Percentiles rank a stretch among this genome's conserved stretches.
Conservation (phyloP, 805 yeast species). For the Zygosaccharomyces lentus region DNA sequence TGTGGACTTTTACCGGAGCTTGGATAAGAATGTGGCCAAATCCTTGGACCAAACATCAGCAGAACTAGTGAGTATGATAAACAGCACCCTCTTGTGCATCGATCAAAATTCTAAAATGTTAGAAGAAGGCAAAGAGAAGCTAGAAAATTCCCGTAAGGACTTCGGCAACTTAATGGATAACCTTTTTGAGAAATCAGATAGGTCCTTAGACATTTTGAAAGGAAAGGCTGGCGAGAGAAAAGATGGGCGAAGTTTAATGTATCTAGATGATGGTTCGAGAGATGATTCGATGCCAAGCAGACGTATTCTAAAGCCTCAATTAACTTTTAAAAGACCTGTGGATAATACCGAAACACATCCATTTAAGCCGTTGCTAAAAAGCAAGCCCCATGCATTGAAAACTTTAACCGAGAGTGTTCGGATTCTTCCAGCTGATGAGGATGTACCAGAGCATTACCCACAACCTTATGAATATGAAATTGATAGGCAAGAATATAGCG, state of each 20-base stretch:
- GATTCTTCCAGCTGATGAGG: constrained; percentile 38
- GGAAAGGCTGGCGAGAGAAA: constrained; percentile 23
- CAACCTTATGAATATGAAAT: constrained; percentile 86
- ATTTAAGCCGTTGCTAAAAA: constrained; percentile 65
- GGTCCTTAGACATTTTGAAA: constrained; percentile 49
- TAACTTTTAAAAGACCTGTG: constrained; percentile 49
- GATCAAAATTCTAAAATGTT: constrained; percentile 33
- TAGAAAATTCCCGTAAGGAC: constrained; percentile 54
- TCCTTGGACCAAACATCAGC: constrained; percentile 41
- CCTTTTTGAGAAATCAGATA: constrained; percentile 72
- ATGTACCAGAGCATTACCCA: constrained; percentile 54
- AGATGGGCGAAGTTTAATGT: constrained; percentile 36
- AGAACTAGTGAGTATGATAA: constrained; percentile 44
- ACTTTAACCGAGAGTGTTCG: constrained; percentile 50
- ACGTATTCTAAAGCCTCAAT: constrained; percentile 64
- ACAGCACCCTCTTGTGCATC: constrained; percentile 40
- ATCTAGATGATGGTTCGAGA: constrained; percentile 45
- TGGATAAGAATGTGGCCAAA: constrained; percentile 46
- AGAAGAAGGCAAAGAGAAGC: constrained; percentile 39
- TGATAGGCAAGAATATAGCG: constrained; percentile 62
- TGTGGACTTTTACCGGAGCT: constrained; percentile 63
- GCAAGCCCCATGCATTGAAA: constrained; percentile 66
- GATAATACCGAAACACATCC: constrained; percentile 70
- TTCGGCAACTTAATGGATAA: constrained; percentile 62
- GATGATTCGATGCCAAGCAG: constrained; percentile 19